phyloP scores from a whole-genome alignment of 257 asterid species.

The Solanum appendiculatum region DNA sequence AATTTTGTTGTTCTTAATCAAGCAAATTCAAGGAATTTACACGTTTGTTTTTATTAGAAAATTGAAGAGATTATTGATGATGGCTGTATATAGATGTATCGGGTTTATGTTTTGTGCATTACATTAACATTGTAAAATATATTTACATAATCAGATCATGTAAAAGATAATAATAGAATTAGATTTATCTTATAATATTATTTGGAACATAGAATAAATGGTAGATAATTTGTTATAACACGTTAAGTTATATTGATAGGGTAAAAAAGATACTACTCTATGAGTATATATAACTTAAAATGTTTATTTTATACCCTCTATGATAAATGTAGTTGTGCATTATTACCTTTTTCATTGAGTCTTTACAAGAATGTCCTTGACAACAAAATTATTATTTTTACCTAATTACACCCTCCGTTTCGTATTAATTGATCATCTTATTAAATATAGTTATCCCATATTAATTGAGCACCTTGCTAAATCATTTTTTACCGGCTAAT shows the following conservation, averaged over 20 bases:
- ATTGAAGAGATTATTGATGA: not conserved
- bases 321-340: too few relatives aligned
- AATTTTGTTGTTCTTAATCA: not conserved
- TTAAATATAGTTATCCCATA: too few relatives aligned
- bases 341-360: too few relatives aligned
- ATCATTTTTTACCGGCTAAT: too few relatives aligned
- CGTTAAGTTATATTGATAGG: not conserved
- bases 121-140: not conserved
- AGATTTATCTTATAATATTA: not conserved
- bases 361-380: not conserved
- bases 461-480: too few relatives aligned
- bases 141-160: not conserved
- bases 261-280: too few relatives aligned
- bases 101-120: not conserved
- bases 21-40: not conserved
- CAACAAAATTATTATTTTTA: not conserved
- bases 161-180: not conserved
- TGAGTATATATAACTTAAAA: not conserved
- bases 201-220: not conserved
- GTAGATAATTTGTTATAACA: not conserved
- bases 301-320: not conserved
- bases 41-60: not conserved
- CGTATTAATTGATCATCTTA: too few relatives aligned
- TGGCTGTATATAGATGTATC: not conserved
- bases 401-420: too few relatives aligned